Evolutionary conservation across 2,329 filamentous ascomycete species (phyloP).

Genomic region (Ceratocystis cacaofunesta): DNA sequence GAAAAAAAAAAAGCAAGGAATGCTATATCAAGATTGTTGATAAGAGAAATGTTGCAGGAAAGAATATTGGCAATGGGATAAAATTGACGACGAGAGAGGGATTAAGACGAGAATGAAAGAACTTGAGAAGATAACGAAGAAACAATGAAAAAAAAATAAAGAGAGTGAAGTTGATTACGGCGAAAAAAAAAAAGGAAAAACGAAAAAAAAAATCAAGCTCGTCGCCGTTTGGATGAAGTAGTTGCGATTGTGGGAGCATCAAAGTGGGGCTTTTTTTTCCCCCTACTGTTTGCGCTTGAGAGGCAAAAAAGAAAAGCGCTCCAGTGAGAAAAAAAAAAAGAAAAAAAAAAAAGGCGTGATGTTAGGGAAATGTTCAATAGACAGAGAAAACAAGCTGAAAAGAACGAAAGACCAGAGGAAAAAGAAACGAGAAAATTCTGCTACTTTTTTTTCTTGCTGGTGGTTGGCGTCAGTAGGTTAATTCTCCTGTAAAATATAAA

Average conservation of each 20-base stretch:
- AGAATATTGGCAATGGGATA: neutral
- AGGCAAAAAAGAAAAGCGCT: neutral
- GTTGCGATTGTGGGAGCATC: neutral
- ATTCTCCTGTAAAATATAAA: neutral
- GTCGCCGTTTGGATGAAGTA: neutral
- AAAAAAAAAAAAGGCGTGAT: neutral
- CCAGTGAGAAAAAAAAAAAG: neutral
- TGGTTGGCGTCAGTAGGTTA: slow-evolving; percentile 1
- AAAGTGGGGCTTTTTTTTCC: neutral
- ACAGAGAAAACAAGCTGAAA: neutral
- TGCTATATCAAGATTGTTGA: slow-evolving; percentile 1
- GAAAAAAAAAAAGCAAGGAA: neutral
- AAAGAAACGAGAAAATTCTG: neutral
- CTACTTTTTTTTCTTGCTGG: neutral
- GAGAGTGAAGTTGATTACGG: neutral
- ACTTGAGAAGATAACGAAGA: neutral
- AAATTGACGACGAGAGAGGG: neutral
- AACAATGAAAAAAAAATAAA: neutral
- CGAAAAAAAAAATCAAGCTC: neutral
- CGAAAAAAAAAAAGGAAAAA: neutral
- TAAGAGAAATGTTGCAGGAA: neutral
- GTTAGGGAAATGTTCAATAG: too few relatives aligned
- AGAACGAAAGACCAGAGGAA: neutral
- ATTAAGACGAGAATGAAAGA: neutral
- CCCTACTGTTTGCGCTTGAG: neutral